Percentiles rank a stretch among this genome's conserved stretches.
These are phyloP conservation scores for Mrakia frigida DNA, from an alignment of 768 basidiomycete genomes.

Conservation along the genomic window DNA sequence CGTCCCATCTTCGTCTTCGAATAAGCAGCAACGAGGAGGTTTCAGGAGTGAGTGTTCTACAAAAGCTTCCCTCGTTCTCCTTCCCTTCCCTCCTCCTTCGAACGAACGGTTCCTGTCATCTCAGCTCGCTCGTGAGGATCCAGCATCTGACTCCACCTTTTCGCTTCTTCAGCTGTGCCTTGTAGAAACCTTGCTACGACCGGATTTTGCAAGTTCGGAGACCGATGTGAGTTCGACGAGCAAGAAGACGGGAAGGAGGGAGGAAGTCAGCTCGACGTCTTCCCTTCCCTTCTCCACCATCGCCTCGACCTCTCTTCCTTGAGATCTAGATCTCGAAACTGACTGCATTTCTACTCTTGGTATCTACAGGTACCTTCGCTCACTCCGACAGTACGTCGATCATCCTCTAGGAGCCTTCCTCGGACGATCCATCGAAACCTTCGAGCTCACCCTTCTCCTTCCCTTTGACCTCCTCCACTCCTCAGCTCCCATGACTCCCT, in stretches of 20 bases:
- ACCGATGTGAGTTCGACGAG: slow-evolving; percentile 8
- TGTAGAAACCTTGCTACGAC: neutral
- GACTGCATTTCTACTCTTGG: neutral
- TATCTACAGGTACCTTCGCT: neutral
- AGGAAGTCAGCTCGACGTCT: neutral
- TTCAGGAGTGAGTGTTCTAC: neutral
- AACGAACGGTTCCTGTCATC: too few species aligned
- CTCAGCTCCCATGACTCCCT: neutral
- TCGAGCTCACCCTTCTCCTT: neutral
- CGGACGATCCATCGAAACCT: neutral
- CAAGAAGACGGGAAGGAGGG: too few species aligned
- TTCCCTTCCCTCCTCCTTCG: neutral
- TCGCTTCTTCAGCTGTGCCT: neutral
- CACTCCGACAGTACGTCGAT: slow-evolving; percentile 11
- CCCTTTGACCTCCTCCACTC: neutral
- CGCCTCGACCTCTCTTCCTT: neutral
- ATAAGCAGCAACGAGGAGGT: neutral
- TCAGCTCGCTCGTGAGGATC: too few species aligned
- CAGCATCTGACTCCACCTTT: too few species aligned
- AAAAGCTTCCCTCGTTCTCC: neutral
- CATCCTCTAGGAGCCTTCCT: neutral
- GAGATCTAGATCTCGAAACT: neutral
- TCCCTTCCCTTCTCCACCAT: neutral
- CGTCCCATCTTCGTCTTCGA: neutral
- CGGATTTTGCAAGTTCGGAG: neutral